These are phyloP conservation scores for Candida andamanensis DNA, from an alignment of 805 yeast species.

Conservation along the genomic window DNA sequence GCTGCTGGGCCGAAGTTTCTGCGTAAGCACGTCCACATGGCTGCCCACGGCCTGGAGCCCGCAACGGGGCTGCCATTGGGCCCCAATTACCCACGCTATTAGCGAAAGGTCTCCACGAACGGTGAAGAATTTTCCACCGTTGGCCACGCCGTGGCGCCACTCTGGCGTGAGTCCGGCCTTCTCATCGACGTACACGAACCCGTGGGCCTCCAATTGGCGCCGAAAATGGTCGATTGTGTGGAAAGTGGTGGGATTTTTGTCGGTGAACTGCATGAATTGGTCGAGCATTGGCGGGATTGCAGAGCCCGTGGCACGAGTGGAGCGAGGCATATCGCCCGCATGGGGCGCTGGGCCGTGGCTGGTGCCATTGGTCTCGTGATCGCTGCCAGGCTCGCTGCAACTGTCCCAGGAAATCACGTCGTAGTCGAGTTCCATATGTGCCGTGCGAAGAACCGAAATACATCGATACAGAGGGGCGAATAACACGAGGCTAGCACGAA, in stretches of 20 bases:
- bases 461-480: no score
- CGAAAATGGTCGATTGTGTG: constrained; percentile 60
- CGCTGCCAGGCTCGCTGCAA: no score
- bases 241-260: constrained; percentile 66
- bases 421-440: no score
- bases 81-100: constrained; percentile 67
- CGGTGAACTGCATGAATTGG: constrained; percentile 65
- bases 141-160: background rate
- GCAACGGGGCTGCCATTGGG: constrained; percentile 55
- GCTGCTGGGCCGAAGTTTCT: constrained; percentile 68
- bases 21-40: constrained; percentile 73
- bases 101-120: constrained; percentile 64
- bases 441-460: no score
- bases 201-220: constrained; percentile 46
- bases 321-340: no score
- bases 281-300: no score
- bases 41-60: constrained; percentile 70
- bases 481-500: no score
- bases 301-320: constrained; percentile 2
- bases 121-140: constrained; percentile 58
- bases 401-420: no score
- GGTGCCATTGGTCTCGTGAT: no score
- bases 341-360: no score
- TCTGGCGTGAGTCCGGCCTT: constrained; percentile 30
- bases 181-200: constrained; percentile 64